Percentiles rank a stretch among this genome's conserved stretches.
Conservation (phyloP, 2,329 filamentous ascomycete species). For the Fusarium subtropicale region DNA sequence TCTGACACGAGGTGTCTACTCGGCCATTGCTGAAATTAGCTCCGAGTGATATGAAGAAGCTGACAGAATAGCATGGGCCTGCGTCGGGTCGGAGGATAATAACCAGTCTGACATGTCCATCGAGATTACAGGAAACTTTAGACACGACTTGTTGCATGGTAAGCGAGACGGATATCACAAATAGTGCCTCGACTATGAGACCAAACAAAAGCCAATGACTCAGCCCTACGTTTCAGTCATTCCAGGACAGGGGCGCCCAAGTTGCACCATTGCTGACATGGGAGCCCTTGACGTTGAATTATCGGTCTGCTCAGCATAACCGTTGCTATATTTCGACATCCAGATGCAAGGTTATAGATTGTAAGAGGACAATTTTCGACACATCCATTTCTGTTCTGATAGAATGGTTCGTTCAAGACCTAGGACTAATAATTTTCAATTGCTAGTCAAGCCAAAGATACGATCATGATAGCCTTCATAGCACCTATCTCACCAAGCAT, state of each 20-base stretch:
- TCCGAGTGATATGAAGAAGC: conserved; percentile 8
- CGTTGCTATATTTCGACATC: neutral
- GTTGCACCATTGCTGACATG: conserved; percentile 7
- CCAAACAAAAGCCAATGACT: conserved; percentile 8
- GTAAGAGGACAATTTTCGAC: neutral
- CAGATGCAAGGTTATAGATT: neutral
- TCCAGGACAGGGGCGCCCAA: neutral
- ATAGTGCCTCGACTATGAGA: neutral
- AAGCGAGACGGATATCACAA: neutral
- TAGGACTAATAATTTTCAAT: neutral
- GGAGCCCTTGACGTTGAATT: neutral
- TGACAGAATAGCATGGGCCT: neutral
- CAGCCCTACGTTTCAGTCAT: conserved; percentile 22
- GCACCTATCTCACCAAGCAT: neutral
- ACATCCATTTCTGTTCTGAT: too few species aligned
- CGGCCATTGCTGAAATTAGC: conserved; percentile 5
- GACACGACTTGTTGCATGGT: neutral
- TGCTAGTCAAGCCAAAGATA: neutral
- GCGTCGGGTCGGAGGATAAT: neutral
- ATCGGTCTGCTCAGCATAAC: neutral
- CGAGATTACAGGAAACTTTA: neutral
- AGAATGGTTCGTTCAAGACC: neutral
- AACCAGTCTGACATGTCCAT: conserved; percentile 8
- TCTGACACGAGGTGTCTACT: conserved; percentile 13
- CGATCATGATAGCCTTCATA: neutral